Evolutionary conservation across 371 early-diverging fungal species (phyloP), one percentile per base, ranked within the genome.

Genomic region (Zychaea mexicana): DNA sequence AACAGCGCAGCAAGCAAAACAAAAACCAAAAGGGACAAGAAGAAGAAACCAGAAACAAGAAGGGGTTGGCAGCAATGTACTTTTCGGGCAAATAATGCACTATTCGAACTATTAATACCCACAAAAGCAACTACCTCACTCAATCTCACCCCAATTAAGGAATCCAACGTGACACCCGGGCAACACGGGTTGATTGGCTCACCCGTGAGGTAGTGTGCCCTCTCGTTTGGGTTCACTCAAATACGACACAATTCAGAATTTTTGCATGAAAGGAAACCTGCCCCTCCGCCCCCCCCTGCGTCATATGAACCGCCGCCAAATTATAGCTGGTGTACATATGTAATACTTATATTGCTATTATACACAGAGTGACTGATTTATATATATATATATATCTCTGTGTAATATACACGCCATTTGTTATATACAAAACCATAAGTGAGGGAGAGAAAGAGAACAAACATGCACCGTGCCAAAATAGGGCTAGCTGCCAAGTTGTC

Each of bases 281-380:
- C n/a, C n/a, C n/a, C n/a, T n/a, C n/a, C n/a, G n/a, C 42, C 42
- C 42, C 39, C 42, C 42, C 42, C 42, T 42, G 42, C 42, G 42
- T 42, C 6, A 12, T n/a, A n/a, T 42, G 42, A 42, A 42, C 13
- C 42, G 42, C 42, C 42, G n/a, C n/a, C n/a, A n/a, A n/a, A n/a
- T n/a, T n/a, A n/a, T n/a, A n/a, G n/a, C 5, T 33, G 33, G 33
- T 33, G 33, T 33, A 33, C n/a, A 33, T 33, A 33, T 33, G 12
- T 33, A 33, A 33, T n/a, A n/a, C n/a, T n/a, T n/a, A n/a, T n/a
- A n/a, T n/a, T n/a, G n/a, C n/a, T n/a, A n/a, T n/a, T n/a, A n/a
- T n/a, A n/a, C n/a, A n/a, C n/a, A n/a, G n/a, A n/a, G n/a, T n/a
- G n/a, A n/a, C n/a, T n/a, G n/a, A 33, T 33, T 8, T 33, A 12